Evolutionary conservation across 352 stramenopile species (phyloP).

Genomic region (Globisporangium mamillatum): DNA sequence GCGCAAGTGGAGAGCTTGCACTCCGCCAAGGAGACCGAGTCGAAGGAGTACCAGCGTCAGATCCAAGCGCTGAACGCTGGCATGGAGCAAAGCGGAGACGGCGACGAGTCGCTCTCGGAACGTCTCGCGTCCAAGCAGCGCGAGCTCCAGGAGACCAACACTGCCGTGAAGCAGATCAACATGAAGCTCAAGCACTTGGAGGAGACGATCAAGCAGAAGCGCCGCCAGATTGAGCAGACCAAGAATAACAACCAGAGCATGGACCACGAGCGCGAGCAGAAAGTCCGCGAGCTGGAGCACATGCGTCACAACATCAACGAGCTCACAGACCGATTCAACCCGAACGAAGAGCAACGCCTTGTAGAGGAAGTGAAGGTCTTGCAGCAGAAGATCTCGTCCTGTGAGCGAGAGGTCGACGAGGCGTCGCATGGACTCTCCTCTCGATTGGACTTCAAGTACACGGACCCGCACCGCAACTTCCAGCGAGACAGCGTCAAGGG

Average conservation of each 20-base stretch:
- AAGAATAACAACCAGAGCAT: slow-evolving; percentile 75
- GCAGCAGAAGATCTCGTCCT: slow-evolving; percentile 59
- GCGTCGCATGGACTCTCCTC: slow-evolving; percentile 92
- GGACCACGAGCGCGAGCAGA: slow-evolving; percentile 62
- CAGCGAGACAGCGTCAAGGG: slow-evolving; percentile 96
- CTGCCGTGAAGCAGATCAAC: slow-evolving; percentile 87
- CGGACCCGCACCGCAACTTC: slow-evolving; percentile 93
- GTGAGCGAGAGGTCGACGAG: slow-evolving; percentile 90
- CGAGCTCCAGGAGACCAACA: slow-evolving; percentile 77
- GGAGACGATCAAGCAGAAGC: slow-evolving; percentile 81
- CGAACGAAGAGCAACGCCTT: slow-evolving; percentile 65
- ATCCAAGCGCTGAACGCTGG: slow-evolving; percentile 87
- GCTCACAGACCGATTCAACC: slow-evolving; percentile 71
- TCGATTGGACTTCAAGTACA: slow-evolving; percentile 96
- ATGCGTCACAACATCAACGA: slow-evolving; percentile 54
- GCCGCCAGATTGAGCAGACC: slow-evolving; percentile 63
- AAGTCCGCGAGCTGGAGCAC: slow-evolving; percentile 60
- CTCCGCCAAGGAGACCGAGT: slow-evolving; percentile 54
- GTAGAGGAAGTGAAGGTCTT: slow-evolving; percentile 56
- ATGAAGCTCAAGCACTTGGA: slow-evolving; percentile 93
- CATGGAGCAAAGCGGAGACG: slow-evolving; percentile 73
- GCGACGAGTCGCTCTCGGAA: slow-evolving; percentile 75
- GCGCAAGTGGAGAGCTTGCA: slow-evolving; percentile 45
- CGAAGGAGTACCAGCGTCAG: slow-evolving; percentile 75
- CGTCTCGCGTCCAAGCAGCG: slow-evolving; percentile 73